Base-by-base conservation (phyloP, 768 basidiomycete species). In the Mycena sanguinolenta region DNA sequence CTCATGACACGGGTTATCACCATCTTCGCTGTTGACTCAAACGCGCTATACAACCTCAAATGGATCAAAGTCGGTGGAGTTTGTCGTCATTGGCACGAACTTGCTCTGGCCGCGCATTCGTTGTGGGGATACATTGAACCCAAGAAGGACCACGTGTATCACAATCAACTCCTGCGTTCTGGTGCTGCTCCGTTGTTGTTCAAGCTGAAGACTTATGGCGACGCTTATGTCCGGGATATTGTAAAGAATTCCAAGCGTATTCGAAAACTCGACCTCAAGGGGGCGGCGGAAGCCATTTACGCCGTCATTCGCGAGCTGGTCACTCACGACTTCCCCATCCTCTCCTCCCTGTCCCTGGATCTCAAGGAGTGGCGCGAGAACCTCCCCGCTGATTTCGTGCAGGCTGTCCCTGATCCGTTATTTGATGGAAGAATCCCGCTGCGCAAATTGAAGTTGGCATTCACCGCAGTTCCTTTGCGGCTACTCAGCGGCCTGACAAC, bases 91-190 rank as follows among this genome's bases (percentile, higher is more conserved):
- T 67, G 66, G 59, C 52, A 61, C 19, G 52, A 25, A 2, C 52
- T 67, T 3, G 58, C 38, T 16, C 50, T 44, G 9, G 66, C 66
- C 13, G 52, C 58, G 32, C 39, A 67, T 9, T 12, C 52, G 13
- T n/a, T 67, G 58, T 67, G 66, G 66, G 38, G 14, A 13, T 61
- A 23, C 38, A 67, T 67, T 27, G 30, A 54, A 16, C 27, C 46
- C 2, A 5, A 13, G 28, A 4, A 3, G 2, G 21, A 19, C 1
- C 59, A 60, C 17, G 12, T 49, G 9, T 50, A 25, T 36, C n/a
- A n/a, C n/a, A 6, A 14, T 2, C 67, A 68, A 25, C 10, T 68
- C 10, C 9, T 19, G 17, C 53, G 53, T 13, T 68, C 67, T 6
- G 67, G 60, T 8, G 60, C n/a, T 1, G 59, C 53, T 38, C 60